phyloP scores from a whole-genome alignment of 2,329 filamentous ascomycete genomes.

The Chaetomium strumarium region DNA sequence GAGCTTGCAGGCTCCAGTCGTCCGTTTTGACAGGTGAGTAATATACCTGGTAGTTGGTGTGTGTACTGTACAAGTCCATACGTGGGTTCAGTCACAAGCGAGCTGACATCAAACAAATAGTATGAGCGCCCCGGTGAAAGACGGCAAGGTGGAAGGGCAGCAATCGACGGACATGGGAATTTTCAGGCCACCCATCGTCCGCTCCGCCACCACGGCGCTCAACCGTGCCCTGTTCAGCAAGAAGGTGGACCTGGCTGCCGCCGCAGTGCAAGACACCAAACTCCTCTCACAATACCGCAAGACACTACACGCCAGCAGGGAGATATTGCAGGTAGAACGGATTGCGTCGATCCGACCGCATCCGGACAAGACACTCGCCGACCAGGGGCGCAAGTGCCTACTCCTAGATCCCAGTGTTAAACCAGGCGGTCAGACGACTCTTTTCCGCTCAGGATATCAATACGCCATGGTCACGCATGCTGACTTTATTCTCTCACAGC shows the following conservation, averaged over 20 bases:
- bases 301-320: constrained; percentile 57
- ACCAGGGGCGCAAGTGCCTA: constrained; percentile 55
- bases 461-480: neutral
- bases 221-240: constrained; percentile 80
- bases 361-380: constrained; percentile 49
- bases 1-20: neutral
- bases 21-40: constrained; percentile 12
- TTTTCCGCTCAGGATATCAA: neutral
- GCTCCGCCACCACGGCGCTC: constrained; percentile 65
- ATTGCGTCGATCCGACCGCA: constrained; percentile 58
- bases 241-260: constrained; percentile 70
- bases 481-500: constrained; percentile 38
- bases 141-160: neutral
- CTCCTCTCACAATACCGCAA: constrained; percentile 68
- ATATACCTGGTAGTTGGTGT: too few relatives aligned
- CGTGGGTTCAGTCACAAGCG: neutral
- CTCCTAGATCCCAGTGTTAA: constrained; percentile 54
- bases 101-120: constrained; percentile 2
- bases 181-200: constrained; percentile 75
- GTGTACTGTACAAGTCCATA: too few relatives aligned
- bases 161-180: constrained; percentile 42
- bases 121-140: constrained; percentile 2
- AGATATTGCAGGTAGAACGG: constrained; percentile 60
- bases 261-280: constrained; percentile 66
- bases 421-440: constrained; percentile 38